Base-by-base conservation (phyloP, 2,329 filamentous ascomycete species). In the Hymenotorrendiella dingleyae region DNA sequence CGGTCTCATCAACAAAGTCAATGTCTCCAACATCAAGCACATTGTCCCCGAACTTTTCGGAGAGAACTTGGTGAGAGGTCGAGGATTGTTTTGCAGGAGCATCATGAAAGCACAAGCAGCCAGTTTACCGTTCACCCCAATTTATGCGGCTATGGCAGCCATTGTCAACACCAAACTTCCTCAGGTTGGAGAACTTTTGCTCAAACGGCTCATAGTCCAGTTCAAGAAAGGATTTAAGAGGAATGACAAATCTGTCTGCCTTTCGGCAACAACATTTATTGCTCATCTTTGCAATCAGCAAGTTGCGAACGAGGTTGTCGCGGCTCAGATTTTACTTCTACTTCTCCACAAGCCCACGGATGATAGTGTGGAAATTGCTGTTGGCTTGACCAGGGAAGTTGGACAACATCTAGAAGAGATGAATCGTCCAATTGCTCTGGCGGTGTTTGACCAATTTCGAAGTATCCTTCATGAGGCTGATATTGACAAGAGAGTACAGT, bases 21-120 rank as follows among this genome's bases (percentile, higher is more conserved):
- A 97, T 67, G 86, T 91, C 43, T 87, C 86, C 24, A 98, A 98
- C 65, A 97, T 98, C 74, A 97, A 98, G 67, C 78, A 86, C 61
- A 96, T 98, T 49, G 89, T 97, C 19, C 91, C 91, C 2, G 93
- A 98, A 67, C 73, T 98, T 34, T 98, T 98, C 66, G 80, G 81
- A 37, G 93, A 98, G 72, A 98, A 98, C 62, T 67, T 98, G 56
- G 74, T 98, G 29, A 83, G 93, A 45, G 93, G 93, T 6, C 78
- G 93, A 46, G 93, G 93, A 16, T 68, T 98, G 47, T 96, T 97
- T 65, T 96, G 91, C 67, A 79, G 93, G 51, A 91, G 87, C 55
- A 93, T 98, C 59, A 95, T 97, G 89, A 97, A 97, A 70, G 93
- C 93, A 0, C 93, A 98, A 68, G 89, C 91, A 11, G 89, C 91